Conservation (phyloP, 202 grass and related monocot species). For the Carex sylvatica region DNA sequence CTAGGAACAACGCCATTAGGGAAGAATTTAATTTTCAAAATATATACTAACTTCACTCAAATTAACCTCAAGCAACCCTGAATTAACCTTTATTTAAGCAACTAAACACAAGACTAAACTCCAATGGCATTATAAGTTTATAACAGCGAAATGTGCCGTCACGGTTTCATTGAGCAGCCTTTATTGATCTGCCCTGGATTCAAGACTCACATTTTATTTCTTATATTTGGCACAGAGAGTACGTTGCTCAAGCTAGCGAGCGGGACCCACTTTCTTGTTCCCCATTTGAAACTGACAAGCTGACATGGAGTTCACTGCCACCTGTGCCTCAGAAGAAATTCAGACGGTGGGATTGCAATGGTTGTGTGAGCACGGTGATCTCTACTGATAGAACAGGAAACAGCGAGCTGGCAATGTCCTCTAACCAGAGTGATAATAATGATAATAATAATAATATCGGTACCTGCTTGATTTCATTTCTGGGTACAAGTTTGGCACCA, state of each 20-base stretch:
- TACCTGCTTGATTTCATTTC: conserved; percentile 49
- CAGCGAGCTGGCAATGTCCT: conserved; percentile 11
- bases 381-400: conserved; percentile 15
- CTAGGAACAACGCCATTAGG: background rate
- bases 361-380: conserved; percentile 39
- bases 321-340: conserved; percentile 36
- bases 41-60: background rate
- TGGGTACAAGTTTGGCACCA: conserved; percentile 34
- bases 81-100: background rate
- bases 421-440: conserved; percentile 20
- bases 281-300: conserved; percentile 37
- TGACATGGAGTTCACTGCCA: background rate
- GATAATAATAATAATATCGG: conserved; percentile 17
- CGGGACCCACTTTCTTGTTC: conserved; percentile 38
- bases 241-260: conserved; percentile 49
- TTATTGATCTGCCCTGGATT: conserved; percentile 3
- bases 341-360: conserved; percentile 57
- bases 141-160: background rate
- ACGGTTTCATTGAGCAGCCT: conserved; percentile 1
- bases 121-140: background rate
- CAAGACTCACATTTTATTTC: conserved; percentile 26
- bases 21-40: background rate
- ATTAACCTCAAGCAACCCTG: background rate
- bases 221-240: conserved; percentile 38
- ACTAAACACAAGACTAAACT: background rate